These are phyloP conservation scores for Heimioporus retisporus DNA, from an alignment of 1,284 basidiomycete genomes.

Conservation along the genomic window DNA sequence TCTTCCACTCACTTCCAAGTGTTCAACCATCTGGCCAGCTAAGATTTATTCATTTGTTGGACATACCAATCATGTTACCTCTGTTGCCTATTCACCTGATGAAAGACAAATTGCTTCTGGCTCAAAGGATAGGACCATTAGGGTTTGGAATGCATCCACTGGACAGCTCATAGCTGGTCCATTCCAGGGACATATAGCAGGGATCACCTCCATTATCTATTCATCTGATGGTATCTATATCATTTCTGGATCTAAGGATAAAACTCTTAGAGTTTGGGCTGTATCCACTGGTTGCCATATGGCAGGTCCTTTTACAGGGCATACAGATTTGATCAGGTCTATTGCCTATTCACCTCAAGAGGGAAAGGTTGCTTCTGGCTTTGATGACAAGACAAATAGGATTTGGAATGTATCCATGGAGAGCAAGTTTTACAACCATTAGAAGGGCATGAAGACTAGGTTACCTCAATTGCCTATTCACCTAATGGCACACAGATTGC, in stretches of 20 bases:
- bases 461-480: background rate
- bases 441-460: background rate
- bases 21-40: background rate
- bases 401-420: slow-evolving; percentile 1
- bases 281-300: background rate
- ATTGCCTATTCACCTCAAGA: background rate
- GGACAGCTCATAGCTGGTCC: background rate
- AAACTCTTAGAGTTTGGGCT: background rate
- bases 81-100: background rate
- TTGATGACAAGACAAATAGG: background rate
- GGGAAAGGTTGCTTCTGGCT: background rate
- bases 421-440: background rate
- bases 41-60: background rate
- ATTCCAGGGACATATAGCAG: background rate
- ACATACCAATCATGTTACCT: background rate
- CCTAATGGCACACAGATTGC: background rate
- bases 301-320: background rate
- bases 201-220: background rate
- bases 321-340: background rate
- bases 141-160: background rate
- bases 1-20: background rate
- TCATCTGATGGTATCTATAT: background rate
- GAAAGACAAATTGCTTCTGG: background rate
- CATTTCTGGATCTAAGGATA: background rate
- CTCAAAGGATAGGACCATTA: background rate